A percentile compares a stretch with the other conserved stretches of the same genome.
phyloP scores from a whole-genome alignment of 1,139 yeast genomes.

The Candida anutae region DNA sequence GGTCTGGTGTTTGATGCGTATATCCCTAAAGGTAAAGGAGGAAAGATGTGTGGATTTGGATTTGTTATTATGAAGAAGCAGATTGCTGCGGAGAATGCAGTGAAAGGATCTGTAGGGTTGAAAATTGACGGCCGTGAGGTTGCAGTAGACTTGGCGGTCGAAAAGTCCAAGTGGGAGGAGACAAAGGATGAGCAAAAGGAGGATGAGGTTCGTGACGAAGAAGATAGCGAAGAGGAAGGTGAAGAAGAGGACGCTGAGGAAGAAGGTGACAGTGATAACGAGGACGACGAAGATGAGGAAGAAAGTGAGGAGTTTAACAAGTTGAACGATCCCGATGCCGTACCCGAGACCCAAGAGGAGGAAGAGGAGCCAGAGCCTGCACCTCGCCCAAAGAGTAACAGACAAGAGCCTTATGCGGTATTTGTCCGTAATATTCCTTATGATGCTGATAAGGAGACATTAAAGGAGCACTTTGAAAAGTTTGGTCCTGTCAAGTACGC shows the following conservation, averaged over 20 bases:
- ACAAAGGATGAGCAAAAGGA: slow-evolving; percentile 32
- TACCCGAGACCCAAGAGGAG: slow-evolving; percentile 20
- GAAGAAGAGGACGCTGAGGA: slow-evolving; percentile 18
- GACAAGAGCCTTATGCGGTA: slow-evolving; percentile 60
- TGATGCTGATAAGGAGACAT: slow-evolving; percentile 77
- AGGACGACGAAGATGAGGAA: slow-evolving; percentile 26
- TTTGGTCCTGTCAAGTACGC: slow-evolving; percentile 93
- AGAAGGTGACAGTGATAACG: slow-evolving; percentile 17
- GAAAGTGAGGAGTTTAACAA: slow-evolving; percentile 14
- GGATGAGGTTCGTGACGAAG: slow-evolving; percentile 26
- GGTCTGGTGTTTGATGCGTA: slow-evolving; percentile 88
- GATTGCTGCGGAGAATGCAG: slow-evolving; percentile 72
- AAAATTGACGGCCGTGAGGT: slow-evolving; percentile 88
- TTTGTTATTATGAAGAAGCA: slow-evolving; percentile 85
- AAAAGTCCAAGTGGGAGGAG: slow-evolving; percentile 72
- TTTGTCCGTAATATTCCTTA: slow-evolving; percentile 93
- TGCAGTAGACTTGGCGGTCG: slow-evolving; percentile 90
- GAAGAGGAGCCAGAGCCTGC: slow-evolving; percentile 21
- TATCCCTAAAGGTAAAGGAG: slow-evolving; percentile 83
- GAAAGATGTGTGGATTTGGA: slow-evolving; percentile 91
- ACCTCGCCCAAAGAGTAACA: slow-evolving; percentile 40
- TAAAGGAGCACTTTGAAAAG: slow-evolving; percentile 67
- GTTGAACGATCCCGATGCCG: slow-evolving; percentile 19
- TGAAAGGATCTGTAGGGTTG: slow-evolving; percentile 63
- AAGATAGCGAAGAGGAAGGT: slow-evolving; percentile 18